Conservation (phyloP, 306 rosid genomes). For the Luffa acutangula region DNA sequence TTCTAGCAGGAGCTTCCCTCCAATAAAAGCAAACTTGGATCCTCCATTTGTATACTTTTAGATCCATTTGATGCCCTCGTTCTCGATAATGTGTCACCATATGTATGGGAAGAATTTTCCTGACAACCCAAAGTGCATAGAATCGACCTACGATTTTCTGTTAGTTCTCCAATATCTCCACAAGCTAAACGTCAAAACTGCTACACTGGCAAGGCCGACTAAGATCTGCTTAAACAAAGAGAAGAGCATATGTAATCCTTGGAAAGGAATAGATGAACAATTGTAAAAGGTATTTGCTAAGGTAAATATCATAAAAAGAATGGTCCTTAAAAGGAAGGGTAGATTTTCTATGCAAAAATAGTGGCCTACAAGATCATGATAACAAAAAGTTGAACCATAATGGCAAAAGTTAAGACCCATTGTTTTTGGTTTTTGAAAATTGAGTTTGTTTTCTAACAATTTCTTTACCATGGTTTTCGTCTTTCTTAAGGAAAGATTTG, state of each 20-base stretch:
- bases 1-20: not conserved
- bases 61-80: not conserved
- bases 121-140: not conserved
- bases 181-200: constrained; percentile 44
- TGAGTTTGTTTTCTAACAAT: too few relatives aligned
- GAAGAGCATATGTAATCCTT: not conserved
- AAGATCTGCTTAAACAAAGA: constrained; percentile 43
- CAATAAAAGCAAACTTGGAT: not conserved
- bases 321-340: not conserved
- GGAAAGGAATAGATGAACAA: not conserved
- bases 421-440: not conserved
- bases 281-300: not conserved
- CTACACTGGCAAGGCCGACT: constrained; percentile 51
- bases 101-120: not conserved
- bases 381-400: not conserved
- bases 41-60: not conserved
- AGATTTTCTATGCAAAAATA: not conserved
- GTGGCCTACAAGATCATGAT: not conserved
- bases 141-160: constrained; percentile 24
- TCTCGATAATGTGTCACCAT: not conserved
- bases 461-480: too few relatives aligned
- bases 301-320: not conserved
- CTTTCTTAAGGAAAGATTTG: too few relatives aligned
- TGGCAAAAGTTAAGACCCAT: not conserved
- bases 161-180: constrained; percentile 59